These are phyloP conservation scores for Elongisporangium undulatum DNA, from an alignment of 352 stramenopile genomes.

Conservation along the genomic window DNA sequence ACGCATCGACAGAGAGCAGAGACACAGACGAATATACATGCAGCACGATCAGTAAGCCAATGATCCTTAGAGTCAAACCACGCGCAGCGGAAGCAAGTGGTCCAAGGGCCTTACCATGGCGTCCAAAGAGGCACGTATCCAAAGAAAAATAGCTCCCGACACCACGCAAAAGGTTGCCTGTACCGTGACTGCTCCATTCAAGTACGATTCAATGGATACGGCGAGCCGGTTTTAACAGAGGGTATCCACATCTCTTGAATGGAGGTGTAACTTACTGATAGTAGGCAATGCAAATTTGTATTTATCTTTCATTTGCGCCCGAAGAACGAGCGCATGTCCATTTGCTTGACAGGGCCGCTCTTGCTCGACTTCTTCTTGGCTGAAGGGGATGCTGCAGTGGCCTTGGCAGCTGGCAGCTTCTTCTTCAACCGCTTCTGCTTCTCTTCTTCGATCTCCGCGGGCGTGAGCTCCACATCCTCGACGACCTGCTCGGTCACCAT, in stretches of 20 bases:
- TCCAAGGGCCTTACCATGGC: neutral
- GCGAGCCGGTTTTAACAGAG: no score
- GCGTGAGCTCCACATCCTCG: conserved; percentile 63
- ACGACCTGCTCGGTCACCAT: conserved; percentile 82
- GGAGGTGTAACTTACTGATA: neutral
- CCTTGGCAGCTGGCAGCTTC: conserved; percentile 33
- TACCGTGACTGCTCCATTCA: neutral
- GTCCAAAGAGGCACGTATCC: neutral
- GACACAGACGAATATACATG: neutral
- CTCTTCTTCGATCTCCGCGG: conserved; percentile 52
- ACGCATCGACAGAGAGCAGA: neutral
- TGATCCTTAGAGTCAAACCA: neutral
- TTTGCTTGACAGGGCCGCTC: conserved; percentile 50
- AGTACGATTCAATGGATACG: neutral
- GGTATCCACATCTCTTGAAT: neutral
- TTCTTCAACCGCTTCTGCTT: conserved; percentile 42
- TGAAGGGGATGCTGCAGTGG: conserved; percentile 25
- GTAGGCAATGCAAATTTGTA: neutral
- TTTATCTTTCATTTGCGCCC: conserved; percentile 15
- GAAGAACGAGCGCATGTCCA: conserved; percentile 71
- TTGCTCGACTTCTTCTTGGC: conserved; percentile 45
- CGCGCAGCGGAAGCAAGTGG: neutral
- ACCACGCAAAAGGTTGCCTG: neutral
- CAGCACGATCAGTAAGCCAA: neutral
- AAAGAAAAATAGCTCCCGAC: neutral